Percentiles rank a stretch among this genome's conserved stretches.
Conservation (phyloP, 345 rosid genomes). For the Pistacia vera region DNA sequence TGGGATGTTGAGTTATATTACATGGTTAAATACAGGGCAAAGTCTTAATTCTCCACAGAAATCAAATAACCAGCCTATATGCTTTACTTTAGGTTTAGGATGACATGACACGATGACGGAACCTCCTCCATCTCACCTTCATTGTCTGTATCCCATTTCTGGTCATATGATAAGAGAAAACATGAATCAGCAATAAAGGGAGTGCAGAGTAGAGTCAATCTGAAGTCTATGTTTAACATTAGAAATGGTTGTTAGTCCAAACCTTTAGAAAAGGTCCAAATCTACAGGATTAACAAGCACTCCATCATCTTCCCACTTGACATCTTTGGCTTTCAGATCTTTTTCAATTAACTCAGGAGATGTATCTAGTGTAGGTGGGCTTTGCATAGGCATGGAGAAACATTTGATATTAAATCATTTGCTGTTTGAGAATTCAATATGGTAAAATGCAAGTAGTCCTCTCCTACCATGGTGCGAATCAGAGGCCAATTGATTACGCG, state of each 20-base stretch:
- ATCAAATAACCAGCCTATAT: too few relatives aligned
- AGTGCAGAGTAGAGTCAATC: too few relatives aligned
- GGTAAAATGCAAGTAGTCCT: slow-evolving; percentile 7
- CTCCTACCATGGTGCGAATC: slow-evolving; percentile 75
- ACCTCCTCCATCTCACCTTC: too few relatives aligned
- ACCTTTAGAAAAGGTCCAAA: slow-evolving; percentile 66
- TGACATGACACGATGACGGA: too few relatives aligned
- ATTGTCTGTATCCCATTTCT: too few relatives aligned
- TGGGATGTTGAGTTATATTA: background rate
- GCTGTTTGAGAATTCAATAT: background rate
- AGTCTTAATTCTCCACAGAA: too few relatives aligned
- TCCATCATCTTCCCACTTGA: slow-evolving; percentile 85
- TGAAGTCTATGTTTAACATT: too few relatives aligned
- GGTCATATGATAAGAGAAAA: too few relatives aligned
- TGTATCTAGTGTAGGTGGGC: slow-evolving; percentile 70
- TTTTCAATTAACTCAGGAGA: slow-evolving; percentile 56
- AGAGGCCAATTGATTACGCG: slow-evolving; percentile 93
- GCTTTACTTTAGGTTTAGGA: too few relatives aligned
- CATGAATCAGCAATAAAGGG: too few relatives aligned
- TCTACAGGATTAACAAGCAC: slow-evolving; percentile 64
- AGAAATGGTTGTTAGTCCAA: background rate
- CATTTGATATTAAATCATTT: background rate
- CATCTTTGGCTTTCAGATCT: slow-evolving; percentile 63
- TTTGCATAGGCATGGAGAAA: slow-evolving; percentile 41
- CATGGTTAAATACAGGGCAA: background rate